Evolutionary conservation across 2,329 filamentous ascomycete genomes (phyloP), one percentile per base, ranked within the genome.

Genomic region (Cryphonectria nitschkei): DNA sequence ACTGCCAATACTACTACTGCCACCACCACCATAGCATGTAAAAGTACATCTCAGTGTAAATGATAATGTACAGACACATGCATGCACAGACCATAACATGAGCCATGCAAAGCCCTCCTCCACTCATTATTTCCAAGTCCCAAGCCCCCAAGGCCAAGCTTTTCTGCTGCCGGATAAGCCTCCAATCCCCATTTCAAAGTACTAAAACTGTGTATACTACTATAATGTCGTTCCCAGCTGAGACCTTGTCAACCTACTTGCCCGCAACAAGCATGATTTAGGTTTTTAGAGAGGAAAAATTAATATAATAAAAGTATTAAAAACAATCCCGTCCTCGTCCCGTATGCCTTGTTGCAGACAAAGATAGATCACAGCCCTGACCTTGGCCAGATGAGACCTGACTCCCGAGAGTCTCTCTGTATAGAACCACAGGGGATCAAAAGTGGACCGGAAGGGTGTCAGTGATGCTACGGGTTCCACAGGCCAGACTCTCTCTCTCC

Each of bases 161-260:
- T 64, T 63, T 64, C 61, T 46, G 61, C 61, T n/a, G 32, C 37
- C 61, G 7, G 61, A 41, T 64, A 64, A 64, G 39, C 61, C 61
- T 39, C 41, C 3, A 39, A 8, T 39, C 39, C 41, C 37, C 9
- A 39, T 41, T n/a, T 26, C 60, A 19, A 34, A 19, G 26, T 26
- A 16, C 58, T n/a, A 19, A 26, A 26, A 39, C 16, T n/a, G 39
- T 50, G 46, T 50, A 50, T 50, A 3, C 46, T 19, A n/a, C 22
- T 50, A 50, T 50, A 9, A 50, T n/a, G 22, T n/a, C 22, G 46
- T 50, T 50, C 22, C 7, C 19, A 50, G 46, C 9, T n/a, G 46
- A 8, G 19, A n/a, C 22, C 46, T n/a, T 50, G 46, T 50, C 46
- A 50, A n/a, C 22, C 19, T n/a, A 50, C 19, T 11, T n/a, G 46